These are phyloP conservation scores for Pseudozyma flocculosa DNA, from an alignment of 1,284 basidiomycete genomes.

Conservation along the genomic window DNA sequence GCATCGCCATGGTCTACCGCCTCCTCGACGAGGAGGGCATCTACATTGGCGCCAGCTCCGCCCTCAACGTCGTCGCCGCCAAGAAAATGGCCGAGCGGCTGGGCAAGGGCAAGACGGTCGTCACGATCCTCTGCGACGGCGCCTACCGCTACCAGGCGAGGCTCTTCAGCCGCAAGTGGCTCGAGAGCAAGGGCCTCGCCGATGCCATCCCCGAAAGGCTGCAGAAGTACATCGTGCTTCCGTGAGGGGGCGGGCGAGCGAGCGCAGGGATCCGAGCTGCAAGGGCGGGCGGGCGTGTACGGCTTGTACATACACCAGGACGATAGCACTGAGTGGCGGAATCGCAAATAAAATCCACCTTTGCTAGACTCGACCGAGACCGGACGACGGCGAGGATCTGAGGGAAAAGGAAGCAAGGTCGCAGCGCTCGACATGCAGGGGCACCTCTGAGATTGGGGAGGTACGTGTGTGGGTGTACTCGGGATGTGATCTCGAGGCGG, in stretches of 20 bases:
- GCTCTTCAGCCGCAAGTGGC: slow-evolving; percentile 92
- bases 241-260: slow-evolving; percentile 6
- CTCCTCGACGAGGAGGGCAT: slow-evolving; percentile 88
- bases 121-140: slow-evolving; percentile 89
- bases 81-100: slow-evolving; percentile 81
- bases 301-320: too few species aligned
- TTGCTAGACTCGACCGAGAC: too few species aligned
- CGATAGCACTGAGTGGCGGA: too few species aligned
- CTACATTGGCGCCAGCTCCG: slow-evolving; percentile 93
- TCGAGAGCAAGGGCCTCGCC: slow-evolving; percentile 77
- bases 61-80: slow-evolving; percentile 92
- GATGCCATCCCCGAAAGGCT: slow-evolving; percentile 79
- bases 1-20: slow-evolving; percentile 90
- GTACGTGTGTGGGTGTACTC: too few species aligned
- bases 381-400: too few species aligned
- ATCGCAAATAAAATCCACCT: too few species aligned
- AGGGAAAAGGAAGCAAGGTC: too few species aligned
- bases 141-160: slow-evolving; percentile 95
- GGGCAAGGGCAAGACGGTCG: slow-evolving; percentile 76
- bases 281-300: too few species aligned
- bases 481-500: too few species aligned
- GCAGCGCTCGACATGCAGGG: too few species aligned
- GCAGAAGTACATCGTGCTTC: slow-evolving; percentile 84
- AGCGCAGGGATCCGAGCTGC: too few species aligned
- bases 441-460: too few species aligned